Base-by-base conservation (phyloP, 2,329 filamentous ascomycete species). In the Colletotrichum lentis region DNA sequence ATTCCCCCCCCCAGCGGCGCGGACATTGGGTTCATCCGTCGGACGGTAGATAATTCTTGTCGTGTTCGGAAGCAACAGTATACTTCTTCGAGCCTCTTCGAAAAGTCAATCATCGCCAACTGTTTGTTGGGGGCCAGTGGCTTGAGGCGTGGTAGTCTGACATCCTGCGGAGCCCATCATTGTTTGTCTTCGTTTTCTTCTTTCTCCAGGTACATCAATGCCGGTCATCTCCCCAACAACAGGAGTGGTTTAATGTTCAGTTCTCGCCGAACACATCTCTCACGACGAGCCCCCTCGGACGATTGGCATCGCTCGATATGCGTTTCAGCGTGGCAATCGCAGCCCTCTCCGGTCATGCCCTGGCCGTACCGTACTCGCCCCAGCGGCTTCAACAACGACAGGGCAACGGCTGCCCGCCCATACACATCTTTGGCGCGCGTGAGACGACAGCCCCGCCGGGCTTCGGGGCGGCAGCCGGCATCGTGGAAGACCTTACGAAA, bases 391-490 rank as follows among this genome's bases (percentile, higher is more conserved):
- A 44, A 20, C 18, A 53, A 43, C 57, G 61, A 8, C 60, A 64
- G 35, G 60, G 41, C 12, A 64, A 54, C 22, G 35, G 54, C 53
- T 83, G 81, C 69, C 81, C 81, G 0, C 72, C 72, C 16, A 74
- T 84, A 39, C 81, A 84, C 73, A 77, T 84, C 41, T 82, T 83
- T 44, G 82, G 80, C 2, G 82, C 82, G 1, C 80, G 82, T 14
- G 82, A 84, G 74, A 84, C 82, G 8, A 83, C 81, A 0, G 85
- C 84, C 0, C 74, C 80, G 4, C 78, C 81, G 1, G 86, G 86
- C 1, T 88, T 84, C 70, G 86, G 86, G 10, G 81, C 83, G 0
- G 79, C 84, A 2, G 77, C 78, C 24, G 80, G 80, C 0, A 79
- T 88, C 14, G 82, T 88, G 22, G 81, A 87, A 70, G 76, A 81